Percentiles rank a stretch among this genome's conserved stretches.
Evolutionary conservation across 2,329 filamentous ascomycete species (phyloP).

Genomic region (Aspergillus neoniger): DNA sequence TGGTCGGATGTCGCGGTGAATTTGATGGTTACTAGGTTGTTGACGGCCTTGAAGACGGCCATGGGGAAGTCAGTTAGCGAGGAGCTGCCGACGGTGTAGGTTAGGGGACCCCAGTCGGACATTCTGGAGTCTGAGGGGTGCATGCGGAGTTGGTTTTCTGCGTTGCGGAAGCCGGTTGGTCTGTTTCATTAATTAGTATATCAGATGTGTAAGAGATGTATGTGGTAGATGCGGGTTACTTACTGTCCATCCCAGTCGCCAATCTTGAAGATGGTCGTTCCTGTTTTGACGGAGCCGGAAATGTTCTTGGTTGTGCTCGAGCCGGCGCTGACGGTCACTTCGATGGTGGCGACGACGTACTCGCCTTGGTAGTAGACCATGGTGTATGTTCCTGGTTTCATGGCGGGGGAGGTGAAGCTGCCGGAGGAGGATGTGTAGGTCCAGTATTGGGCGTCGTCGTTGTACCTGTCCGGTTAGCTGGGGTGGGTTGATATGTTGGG

Average conservation of each 20-base stretch:
- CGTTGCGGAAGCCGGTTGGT: constrained; percentile 66
- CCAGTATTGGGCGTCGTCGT: constrained; percentile 66
- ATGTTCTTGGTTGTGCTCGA: constrained; percentile 54
- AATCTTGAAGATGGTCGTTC: constrained; percentile 62
- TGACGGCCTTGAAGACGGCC: constrained; percentile 64
- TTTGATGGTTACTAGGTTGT: constrained; percentile 62
- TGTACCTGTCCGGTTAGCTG: constrained; percentile 43
- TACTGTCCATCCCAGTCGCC: constrained; percentile 65
- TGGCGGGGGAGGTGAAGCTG: constrained; percentile 63
- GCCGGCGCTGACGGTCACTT: constrained; percentile 55
- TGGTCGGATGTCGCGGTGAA: constrained; percentile 58
- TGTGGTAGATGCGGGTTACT: constrained; percentile 20
- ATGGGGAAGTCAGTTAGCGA: constrained; percentile 61
- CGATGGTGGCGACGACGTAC: constrained; percentile 55
- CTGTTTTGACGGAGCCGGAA: constrained; percentile 50
- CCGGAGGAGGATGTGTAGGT: constrained; percentile 57
- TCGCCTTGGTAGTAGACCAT: constrained; percentile 66
- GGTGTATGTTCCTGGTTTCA: constrained; percentile 70
- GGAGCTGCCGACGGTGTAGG: constrained; percentile 63
- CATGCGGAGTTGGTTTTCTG: constrained; percentile 67
- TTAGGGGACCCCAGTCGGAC: constrained; percentile 60
- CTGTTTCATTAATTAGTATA: constrained; percentile 9
- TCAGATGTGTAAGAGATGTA: background rate
- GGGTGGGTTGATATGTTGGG: background rate
- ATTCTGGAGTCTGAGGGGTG: constrained; percentile 68